Percentiles rank a stretch among this genome's conserved stretches.
Conservation (phyloP, 768 basidiomycete genomes). For the Pisolithus marmoratus region DNA sequence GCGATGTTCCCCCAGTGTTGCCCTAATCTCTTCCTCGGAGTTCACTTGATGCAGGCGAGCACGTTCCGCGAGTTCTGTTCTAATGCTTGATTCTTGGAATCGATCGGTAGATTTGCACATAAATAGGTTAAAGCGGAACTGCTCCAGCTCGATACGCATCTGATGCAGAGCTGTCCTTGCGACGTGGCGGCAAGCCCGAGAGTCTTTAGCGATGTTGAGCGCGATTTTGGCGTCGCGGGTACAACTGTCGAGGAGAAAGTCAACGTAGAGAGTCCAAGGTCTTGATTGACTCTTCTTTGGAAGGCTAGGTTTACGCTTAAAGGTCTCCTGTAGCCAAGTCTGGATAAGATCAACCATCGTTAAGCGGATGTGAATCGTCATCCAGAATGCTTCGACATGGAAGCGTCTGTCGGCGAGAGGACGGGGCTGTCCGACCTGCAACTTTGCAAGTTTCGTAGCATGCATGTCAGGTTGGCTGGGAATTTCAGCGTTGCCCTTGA, state of each 20-base stretch:
- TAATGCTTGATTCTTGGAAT: slow-evolving; percentile 10
- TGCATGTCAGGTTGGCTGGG: slow-evolving; percentile 38
- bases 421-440: slow-evolving; percentile 51
- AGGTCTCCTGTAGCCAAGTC: slow-evolving; percentile 34
- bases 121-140: slow-evolving; percentile 43
- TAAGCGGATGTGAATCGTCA: slow-evolving; percentile 48
- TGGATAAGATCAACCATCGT: slow-evolving; percentile 40
- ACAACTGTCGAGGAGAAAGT: slow-evolving; percentile 45
- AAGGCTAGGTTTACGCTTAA: slow-evolving; percentile 12
- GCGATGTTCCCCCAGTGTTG: slow-evolving; percentile 6
- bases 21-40: background rate
- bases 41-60: slow-evolving; percentile 10
- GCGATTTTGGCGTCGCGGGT: slow-evolving; percentile 42
- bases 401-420: slow-evolving; percentile 57
- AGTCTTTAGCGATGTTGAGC: slow-evolving; percentile 38
- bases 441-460: slow-evolving; percentile 47
- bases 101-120: slow-evolving; percentile 22
- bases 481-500: slow-evolving; percentile 24
- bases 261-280: slow-evolving; percentile 44
- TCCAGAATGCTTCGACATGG: slow-evolving; percentile 55
- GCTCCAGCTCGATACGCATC: slow-evolving; percentile 44
- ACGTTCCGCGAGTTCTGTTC: slow-evolving; percentile 17
- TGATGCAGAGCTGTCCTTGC: slow-evolving; percentile 38
- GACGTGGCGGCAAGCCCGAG: slow-evolving; percentile 49
- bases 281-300: slow-evolving; percentile 16